Evolutionary conservation across 2,329 filamentous ascomycete genomes (phyloP), one percentile per base, ranked within the genome.

Genomic region (Cercospora nicotianae): DNA sequence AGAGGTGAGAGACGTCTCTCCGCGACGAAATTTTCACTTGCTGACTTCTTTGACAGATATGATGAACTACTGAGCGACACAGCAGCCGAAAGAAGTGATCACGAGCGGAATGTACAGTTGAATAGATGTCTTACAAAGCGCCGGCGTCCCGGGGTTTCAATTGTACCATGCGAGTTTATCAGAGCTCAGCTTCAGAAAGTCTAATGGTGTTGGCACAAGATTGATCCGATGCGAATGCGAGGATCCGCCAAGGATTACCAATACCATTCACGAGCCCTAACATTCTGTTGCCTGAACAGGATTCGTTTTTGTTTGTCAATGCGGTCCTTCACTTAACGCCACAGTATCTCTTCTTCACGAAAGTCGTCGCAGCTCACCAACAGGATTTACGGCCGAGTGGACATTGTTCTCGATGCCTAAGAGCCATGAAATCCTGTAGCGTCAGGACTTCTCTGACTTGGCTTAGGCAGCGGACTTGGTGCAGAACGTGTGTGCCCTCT

Each of bases 1-100:
- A 87, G 95, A 89, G 95, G 94, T 97, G 81, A 83, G 90, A 66
- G 48, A 9, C 12, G 6, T n/a, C 30, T 23, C 8, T 18, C 36
- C 18, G 42, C 18, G 13, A 20, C 8, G 33, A 57, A 9, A 26
- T 5, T 1, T 5, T 53, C 30, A 68, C 61, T 70, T 73, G 60
- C 75, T 70, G 39, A 23, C 36, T 33, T 36, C 59, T 28, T 45
- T 8, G 2, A 28, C 72, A 77, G 75, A 77, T 68, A 76, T 77
- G 75, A 77, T 77, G 75, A 76, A 75, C 57, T 77, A 75, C 67
- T 76, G 72, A 63, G 66, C 61, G 48, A 64, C 60, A 48, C 39
- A 48, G 60, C 45, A 53, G 33, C 39, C 45, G 39, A 18, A 18
- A 18, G 39, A 36, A 20, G 16, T 23, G 10, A 23, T 36, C 9